Conservation (phyloP, 2,329 filamentous ascomycete species). For the Colletotrichum viniferum region DNA sequence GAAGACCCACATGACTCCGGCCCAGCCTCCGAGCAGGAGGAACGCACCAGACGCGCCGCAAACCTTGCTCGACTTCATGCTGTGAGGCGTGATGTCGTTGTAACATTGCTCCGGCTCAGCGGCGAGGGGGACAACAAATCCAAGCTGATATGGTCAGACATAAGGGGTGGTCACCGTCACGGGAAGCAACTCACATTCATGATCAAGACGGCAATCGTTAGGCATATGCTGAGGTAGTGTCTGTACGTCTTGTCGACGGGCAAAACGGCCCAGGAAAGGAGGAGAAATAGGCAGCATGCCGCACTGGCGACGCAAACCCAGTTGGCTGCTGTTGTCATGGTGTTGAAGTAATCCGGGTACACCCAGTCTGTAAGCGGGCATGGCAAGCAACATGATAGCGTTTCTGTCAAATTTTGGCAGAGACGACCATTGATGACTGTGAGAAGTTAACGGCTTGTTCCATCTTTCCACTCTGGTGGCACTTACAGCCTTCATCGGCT, state of each 20-base stretch:
- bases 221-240: slow-evolving; percentile 90
- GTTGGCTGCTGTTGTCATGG: slow-evolving; percentile 70
- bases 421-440: slow-evolving; percentile 62
- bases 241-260: slow-evolving; percentile 89
- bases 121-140: slow-evolving; percentile 87
- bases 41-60: slow-evolving; percentile 91
- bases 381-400: slow-evolving; percentile 80
- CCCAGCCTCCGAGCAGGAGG: slow-evolving; percentile 84
- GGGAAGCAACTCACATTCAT: slow-evolving; percentile 70
- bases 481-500: slow-evolving; percentile 69
- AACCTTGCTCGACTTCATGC: slow-evolving; percentile 81
- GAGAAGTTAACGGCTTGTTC: slow-evolving; percentile 31
- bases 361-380: slow-evolving; percentile 86
- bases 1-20: slow-evolving; percentile 88
- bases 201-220: slow-evolving; percentile 75
- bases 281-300: slow-evolving; percentile 73
- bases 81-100: slow-evolving; percentile 89
- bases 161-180: background rate
- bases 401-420: slow-evolving; percentile 52
- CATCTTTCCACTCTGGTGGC: background rate
- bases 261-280: slow-evolving; percentile 79
- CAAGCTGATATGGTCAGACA: slow-evolving; percentile 60
- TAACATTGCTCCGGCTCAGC: slow-evolving; percentile 81
- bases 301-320: slow-evolving; percentile 82
- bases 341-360: slow-evolving; percentile 63